These are phyloP conservation scores for Teratosphaeria gauchensis DNA, from an alignment of 2,329 filamentous ascomycete species.

Conservation along the genomic window DNA sequence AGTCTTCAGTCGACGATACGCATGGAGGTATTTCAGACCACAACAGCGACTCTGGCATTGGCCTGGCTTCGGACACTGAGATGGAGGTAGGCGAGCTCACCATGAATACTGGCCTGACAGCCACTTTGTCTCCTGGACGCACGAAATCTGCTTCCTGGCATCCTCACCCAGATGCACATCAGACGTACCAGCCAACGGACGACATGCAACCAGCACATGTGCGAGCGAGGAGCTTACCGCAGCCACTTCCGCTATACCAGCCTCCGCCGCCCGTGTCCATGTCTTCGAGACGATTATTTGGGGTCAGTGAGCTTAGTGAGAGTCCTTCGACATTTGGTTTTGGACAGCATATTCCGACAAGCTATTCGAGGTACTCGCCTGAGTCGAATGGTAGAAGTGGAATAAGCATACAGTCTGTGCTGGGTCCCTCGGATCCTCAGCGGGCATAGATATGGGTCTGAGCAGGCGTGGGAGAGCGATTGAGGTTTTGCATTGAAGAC, in stretches of 20 bases:
- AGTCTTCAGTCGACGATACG: constrained; percentile 16
- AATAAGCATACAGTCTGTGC: constrained; percentile 25
- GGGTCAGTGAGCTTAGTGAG: constrained; percentile 7
- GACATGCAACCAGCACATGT: constrained; percentile 14
- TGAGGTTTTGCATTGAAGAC: not conserved
- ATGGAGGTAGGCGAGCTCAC: constrained; percentile 19
- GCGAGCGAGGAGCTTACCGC: constrained; percentile 23
- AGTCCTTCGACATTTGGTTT: constrained; percentile 11
- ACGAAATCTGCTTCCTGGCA: constrained; percentile 18
- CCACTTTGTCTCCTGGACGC: not conserved
- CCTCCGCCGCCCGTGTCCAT: constrained; percentile 20
- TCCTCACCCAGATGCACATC: constrained; percentile 9
- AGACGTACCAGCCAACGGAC: constrained; percentile 4
- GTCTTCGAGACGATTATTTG: constrained; percentile 7
- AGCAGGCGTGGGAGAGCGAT: not conserved
- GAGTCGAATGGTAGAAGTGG: constrained; percentile 15
- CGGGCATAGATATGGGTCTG: not conserved
- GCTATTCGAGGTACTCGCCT: constrained; percentile 13
- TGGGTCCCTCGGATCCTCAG: constrained; percentile 11
- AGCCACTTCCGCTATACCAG: constrained; percentile 26
- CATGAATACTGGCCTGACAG: not conserved
- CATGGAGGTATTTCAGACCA: constrained; percentile 32
- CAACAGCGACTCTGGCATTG: constrained; percentile 62
- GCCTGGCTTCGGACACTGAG: constrained; percentile 40
- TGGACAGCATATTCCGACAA: not conserved